phyloP scores from a whole-genome alignment of 345 rosid species.

The Garcia nutans region DNA sequence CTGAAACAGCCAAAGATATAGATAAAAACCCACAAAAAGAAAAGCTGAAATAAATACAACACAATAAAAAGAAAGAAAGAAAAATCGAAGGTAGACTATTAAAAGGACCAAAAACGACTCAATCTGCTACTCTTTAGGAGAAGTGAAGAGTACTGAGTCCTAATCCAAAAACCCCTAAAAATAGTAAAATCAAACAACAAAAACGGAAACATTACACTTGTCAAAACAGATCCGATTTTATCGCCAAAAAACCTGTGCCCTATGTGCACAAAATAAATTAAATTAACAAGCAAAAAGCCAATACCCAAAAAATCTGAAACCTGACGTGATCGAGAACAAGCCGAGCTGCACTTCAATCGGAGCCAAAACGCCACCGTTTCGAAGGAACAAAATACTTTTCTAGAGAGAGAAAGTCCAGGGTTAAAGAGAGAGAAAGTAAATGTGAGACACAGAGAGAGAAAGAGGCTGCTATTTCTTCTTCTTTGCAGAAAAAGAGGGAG shows the following conservation, averaged over 20 bases:
- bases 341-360: slow-evolving; percentile 13
- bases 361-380: slow-evolving; percentile 19
- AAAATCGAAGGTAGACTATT: background rate
- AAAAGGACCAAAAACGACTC: slow-evolving; percentile 27
- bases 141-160: slow-evolving; percentile 31
- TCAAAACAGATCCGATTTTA: slow-evolving; percentile 59
- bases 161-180: slow-evolving; percentile 34
- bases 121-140: slow-evolving; percentile 38
- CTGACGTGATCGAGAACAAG: slow-evolving; percentile 15
- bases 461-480: slow-evolving; percentile 24
- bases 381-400: background rate
- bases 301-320: slow-evolving; percentile 14
- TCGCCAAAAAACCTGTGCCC: slow-evolving; percentile 31
- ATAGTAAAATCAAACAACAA: slow-evolving; percentile 21
- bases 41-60: background rate
- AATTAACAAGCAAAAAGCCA: background rate
- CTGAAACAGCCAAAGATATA: background rate
- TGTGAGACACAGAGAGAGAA: background rate
- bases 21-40: background rate
- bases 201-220: slow-evolving; percentile 24
- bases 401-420: slow-evolving; percentile 9
- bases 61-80: background rate
- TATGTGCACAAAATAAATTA: slow-evolving; percentile 21
- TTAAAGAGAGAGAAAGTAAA: slow-evolving; percentile 15
- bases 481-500: slow-evolving; percentile 20